These are phyloP conservation scores for Clitoria ternatea DNA, from an alignment of 306 rosid species.

Conservation along the genomic window DNA sequence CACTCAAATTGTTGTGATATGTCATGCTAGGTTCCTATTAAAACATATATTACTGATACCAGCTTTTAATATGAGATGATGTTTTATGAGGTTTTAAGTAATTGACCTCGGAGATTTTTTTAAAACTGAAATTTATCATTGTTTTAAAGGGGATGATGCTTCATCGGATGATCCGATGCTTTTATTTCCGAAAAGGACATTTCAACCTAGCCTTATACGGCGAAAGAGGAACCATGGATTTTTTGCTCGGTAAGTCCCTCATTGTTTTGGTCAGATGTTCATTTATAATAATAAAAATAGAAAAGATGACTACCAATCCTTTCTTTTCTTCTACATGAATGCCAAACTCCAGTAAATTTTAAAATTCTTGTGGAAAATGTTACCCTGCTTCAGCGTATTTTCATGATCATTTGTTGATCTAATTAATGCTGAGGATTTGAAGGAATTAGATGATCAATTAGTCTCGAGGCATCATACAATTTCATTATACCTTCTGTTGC, in stretches of 20 bases:
- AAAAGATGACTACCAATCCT: neutral
- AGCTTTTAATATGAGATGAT: neutral
- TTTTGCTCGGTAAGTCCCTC: slow-evolving; percentile 70
- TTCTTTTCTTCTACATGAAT: neutral
- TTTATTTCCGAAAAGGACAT: slow-evolving; percentile 78
- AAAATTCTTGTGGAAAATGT: neutral
- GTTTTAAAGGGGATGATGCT: slow-evolving; percentile 49
- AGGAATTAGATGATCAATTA: neutral
- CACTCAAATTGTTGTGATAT: neutral
- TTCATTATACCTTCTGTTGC: neutral
- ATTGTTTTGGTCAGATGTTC: neutral
- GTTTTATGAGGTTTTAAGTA: slow-evolving; percentile 14
- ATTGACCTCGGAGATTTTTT: neutral
- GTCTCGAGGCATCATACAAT: neutral
- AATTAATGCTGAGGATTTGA: neutral
- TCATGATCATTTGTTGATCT: neutral
- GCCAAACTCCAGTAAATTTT: neutral
- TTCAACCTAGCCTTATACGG: slow-evolving; percentile 78
- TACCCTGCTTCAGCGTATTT: neutral
- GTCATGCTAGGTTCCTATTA: neutral
- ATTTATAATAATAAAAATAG: neutral
- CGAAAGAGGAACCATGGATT: slow-evolving; percentile 92
- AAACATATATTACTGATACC: neutral
- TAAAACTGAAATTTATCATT: neutral
- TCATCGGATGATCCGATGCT: slow-evolving; percentile 69